A percentile compares a stretch with the other conserved stretches of the same genome.
phyloP scores from a whole-genome alignment of 164 flowering plant species.

The Malania oleifera region DNA sequence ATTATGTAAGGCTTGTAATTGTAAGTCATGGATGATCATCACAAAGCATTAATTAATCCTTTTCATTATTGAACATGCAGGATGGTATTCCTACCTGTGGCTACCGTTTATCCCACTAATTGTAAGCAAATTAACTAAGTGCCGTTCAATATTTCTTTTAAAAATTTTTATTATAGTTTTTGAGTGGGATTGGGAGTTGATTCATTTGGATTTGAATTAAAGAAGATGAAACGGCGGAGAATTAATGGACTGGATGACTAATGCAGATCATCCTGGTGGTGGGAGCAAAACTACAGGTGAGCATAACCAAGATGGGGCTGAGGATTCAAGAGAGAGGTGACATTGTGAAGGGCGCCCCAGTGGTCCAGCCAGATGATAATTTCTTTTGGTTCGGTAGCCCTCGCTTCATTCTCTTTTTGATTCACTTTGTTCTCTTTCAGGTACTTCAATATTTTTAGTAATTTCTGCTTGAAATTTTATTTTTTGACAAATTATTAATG shows the following conservation, averaged over 20 bases:
- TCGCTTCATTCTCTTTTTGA: slow-evolving; percentile 42
- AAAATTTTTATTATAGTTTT: neutral
- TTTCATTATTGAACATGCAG: too few relatives aligned
- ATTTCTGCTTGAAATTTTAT: neutral
- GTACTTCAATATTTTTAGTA: slow-evolving; percentile 18
- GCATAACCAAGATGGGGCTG: slow-evolving; percentile 50
- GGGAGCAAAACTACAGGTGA: slow-evolving; percentile 60
- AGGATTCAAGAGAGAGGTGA: slow-evolving; percentile 51
- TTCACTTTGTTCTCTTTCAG: slow-evolving; percentile 52
- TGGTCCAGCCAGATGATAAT: slow-evolving; percentile 57
- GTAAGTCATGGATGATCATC: too few relatives aligned
- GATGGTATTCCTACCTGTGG: slow-evolving; percentile 47
- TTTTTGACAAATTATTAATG: too few relatives aligned
- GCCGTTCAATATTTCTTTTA: neutral
- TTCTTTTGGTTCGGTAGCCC: slow-evolving; percentile 62
- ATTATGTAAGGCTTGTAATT: too few relatives aligned
- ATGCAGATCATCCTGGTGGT: slow-evolving; percentile 44
- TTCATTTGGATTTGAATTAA: neutral
- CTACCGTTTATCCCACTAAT: slow-evolving; percentile 50
- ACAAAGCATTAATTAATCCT: too few relatives aligned
- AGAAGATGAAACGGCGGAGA: too few relatives aligned
- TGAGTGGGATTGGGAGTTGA: neutral
- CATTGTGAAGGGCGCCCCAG: slow-evolving; percentile 48
- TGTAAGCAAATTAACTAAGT: slow-evolving; percentile 39
- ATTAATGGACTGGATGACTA: neutral